Conservation (phyloP, 2,329 filamentous ascomycete species). For the Mariannaea elegans region DNA sequence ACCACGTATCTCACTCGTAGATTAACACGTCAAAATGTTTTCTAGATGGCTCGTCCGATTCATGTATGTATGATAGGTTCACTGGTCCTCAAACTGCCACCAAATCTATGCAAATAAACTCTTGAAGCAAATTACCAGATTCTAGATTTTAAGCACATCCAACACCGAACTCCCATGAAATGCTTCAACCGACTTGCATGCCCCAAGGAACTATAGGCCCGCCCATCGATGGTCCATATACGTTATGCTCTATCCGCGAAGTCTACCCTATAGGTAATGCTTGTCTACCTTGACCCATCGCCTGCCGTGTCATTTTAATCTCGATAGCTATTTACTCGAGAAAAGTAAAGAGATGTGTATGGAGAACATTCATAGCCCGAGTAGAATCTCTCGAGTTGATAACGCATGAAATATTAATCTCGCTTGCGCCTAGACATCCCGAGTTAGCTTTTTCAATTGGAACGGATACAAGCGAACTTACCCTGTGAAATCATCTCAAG, state of each 20-base stretch:
- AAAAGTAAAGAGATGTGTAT: constrained; percentile 97
- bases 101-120: background rate
- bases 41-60: background rate
- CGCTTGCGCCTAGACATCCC: constrained; percentile 79
- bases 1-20: too few relatives aligned
- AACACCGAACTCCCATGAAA: constrained; percentile 24
- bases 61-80: background rate
- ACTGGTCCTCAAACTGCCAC: background rate
- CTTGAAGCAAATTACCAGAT: constrained; percentile 4
- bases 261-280: background rate
- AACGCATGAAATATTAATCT: constrained; percentile 99
- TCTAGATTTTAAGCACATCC: constrained; percentile 17
- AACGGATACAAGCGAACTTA: constrained; percentile 50
- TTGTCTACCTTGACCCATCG: background rate
- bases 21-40: too few relatives aligned
- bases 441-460: background rate
- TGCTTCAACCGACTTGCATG: background rate
- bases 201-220: background rate
- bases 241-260: constrained; percentile 18
- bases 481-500: constrained; percentile 99
- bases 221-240: background rate
- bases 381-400: constrained; percentile 92
- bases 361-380: constrained; percentile 92
- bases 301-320: background rate
- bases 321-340: constrained; percentile 66